Evolutionary conservation across 176 grass and related monocot species (phyloP).

Genomic region (Oryza longistaminata): DNA sequence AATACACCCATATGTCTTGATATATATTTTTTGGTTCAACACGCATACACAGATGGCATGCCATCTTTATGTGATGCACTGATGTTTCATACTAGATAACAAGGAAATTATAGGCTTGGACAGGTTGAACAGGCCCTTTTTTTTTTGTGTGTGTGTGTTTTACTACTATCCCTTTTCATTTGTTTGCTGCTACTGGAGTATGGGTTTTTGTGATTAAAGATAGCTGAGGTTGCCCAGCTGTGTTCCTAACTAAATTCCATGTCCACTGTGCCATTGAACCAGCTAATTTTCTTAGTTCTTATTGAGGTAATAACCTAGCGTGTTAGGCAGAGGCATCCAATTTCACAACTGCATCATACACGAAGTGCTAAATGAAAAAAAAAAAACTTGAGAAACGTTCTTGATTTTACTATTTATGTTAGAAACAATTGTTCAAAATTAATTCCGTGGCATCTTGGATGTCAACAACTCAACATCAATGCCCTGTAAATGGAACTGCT

Average conservation of each 20-base stretch:
- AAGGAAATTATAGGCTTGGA: neutral
- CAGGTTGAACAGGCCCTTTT: neutral
- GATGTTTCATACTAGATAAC: neutral
- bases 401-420: neutral
- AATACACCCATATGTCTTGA: neutral
- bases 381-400: neutral
- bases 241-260: neutral
- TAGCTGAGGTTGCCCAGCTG: neutral
- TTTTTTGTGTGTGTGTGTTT: neutral
- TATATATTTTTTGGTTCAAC: neutral
- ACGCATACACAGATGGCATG: neutral
- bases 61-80: neutral
- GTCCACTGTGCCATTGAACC: neutral
- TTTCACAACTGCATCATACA: neutral
- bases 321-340: neutral
- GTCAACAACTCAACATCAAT: conserved; percentile 23
- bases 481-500: conserved; percentile 4
- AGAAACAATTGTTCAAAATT: neutral
- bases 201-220: neutral
- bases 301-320: neutral
- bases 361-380: neutral
- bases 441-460: conserved; percentile 11
- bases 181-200: neutral
- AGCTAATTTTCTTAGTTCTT: neutral
- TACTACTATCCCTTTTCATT: neutral